Evolutionary conservation across 306 rosid genomes (phyloP), one percentile per base, ranked within the genome.

Genomic region (Malus sylvestris): DNA sequence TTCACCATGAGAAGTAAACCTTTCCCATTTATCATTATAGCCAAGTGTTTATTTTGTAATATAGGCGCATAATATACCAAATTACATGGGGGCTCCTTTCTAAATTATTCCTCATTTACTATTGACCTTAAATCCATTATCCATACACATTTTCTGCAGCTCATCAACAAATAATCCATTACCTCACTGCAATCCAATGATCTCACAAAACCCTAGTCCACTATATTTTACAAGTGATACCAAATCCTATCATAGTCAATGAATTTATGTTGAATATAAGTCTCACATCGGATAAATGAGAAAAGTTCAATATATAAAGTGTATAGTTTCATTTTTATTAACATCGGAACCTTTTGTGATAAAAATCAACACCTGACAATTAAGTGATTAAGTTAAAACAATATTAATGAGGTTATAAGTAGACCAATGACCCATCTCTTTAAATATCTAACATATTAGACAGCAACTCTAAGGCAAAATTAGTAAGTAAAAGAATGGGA

Each of bases 301-400:
- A 35, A 35, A 35, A 6, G 0, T 35, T 35, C 40, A 6, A 6
- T 35, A 38, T 6, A 7, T 38, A 7, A 38, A 38, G 42, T 38
- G 0, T 38, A 1, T 1, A 38, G 1, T 35, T 35, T 35, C 2
- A 35, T 35, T 35, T 35, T 35, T 35, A 35, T 6, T 35, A 35
- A 6, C 8, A 35, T 6, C 2, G 0, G 0, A 6, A 0, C 0
- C 0, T 35, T 35, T 35, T 35, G 2, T 1, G 7, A 35, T 35
- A 35, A 35, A 35, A 35, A 8, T 35, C 0, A 6, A 35, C 1
- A 35, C 0, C 8, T 35, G 8, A 35, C 2, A 35, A 35, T 32
- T 33, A 35, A 35, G 8, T 35, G 1, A 35, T 1, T 35, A 35
- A 35, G 2, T 35, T 1, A 0, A 6, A 0, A 35, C 2, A 35